Base-by-base conservation (phyloP, 768 basidiomycete species). In the Lactifluus hygrophoroides region DNA sequence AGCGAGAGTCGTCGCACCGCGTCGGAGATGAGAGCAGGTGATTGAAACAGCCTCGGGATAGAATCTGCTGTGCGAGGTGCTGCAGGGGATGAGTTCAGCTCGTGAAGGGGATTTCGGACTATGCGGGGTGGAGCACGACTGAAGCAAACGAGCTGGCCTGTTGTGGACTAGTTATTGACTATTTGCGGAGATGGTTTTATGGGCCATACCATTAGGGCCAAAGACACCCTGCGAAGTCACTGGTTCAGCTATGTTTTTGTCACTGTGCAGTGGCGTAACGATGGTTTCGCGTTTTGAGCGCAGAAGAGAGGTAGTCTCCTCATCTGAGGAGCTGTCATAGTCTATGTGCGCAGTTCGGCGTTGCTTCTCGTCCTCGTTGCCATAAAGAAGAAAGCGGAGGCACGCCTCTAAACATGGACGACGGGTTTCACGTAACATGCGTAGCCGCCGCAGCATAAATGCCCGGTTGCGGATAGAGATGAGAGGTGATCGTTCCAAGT, bases 121-220 rank as follows among this genome's bases (percentile, higher is more conserved):
- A 87, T 80, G 16, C 86, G 80, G 19, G 84, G 85, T 2, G 87
- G 84, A 3, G 85, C 81, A 45, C 85, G 80, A 73, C 89, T 94
- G 73, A 95, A 94, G 67, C 85, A 90, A 0, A 94, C 81, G 1
- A 95, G 74, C 73, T 93, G 85, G 49, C 91, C 93, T 94, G 62
- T 25, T 45, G 47, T 11, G 14, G 10, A n/a, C 7, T 28, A 16
- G 51, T 37, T 21, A 60, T 42, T n/a, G 44, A 16, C 32, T 25
- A 51, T 40, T 10, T n/a, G 28, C n/a, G 48, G 37, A 19, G 40
- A 43, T 27, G 43, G 2, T 40, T 4, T 27, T 7, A 30, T 30
- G 10, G 19, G 37, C 40, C 76, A 46, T 58, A 91, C 93, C 94
- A 67, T 91, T 90, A 0, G 89, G 88, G 1, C 92, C 89, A 74